Evolutionary conservation across 345 rosid species (phyloP), one percentile per base, ranked within the genome.

Genomic region (Gossypium arboreum): DNA sequence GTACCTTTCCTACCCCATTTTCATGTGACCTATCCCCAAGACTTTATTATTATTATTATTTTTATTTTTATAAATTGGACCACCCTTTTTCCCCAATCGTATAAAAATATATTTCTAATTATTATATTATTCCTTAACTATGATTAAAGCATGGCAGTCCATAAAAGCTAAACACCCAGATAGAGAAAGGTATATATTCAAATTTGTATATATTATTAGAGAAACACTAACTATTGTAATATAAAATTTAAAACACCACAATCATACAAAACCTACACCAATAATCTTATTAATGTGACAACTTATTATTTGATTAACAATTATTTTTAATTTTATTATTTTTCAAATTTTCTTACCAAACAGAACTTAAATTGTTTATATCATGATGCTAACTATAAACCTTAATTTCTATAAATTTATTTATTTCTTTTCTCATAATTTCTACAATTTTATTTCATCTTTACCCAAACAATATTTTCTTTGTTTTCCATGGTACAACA

Each of bases 181-280:
- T 15, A 4, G 57, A 68, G 43, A 24, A 68, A 68, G 43, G 72
- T 48, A 24, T 68, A 68, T 39, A 68, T 68, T 24, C 57, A 68
- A 17, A 9, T 22, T 47, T 48, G 50, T 68, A 12, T 22, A 24
- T 20, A 48, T 47, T 20, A 45, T 47, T 20, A 56, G 25, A 18
- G 57, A 3, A 48, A 54, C 57, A 54, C 5, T 54, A 17, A 54
- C 6, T 4, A 64, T 45, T 18, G 45, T 22, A 41, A 2, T 56
- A 34, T 43, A 65, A 65, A 13, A 18, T 43, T 43, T 17, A 10
- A 41, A n/a, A 41, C 22, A 64, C 3, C 69, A 43, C 69, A 64
- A 64, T 43, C 69, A 64, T 41, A 64, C 8, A 64, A 41, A 64
- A 64, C 18, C 7, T 64, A n/a, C 25, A 9, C 69, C 62, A 58